Evolutionary conservation across 1,139 yeast genomes (phyloP).

Genomic region (Insectozyma bohioensis): DNA sequence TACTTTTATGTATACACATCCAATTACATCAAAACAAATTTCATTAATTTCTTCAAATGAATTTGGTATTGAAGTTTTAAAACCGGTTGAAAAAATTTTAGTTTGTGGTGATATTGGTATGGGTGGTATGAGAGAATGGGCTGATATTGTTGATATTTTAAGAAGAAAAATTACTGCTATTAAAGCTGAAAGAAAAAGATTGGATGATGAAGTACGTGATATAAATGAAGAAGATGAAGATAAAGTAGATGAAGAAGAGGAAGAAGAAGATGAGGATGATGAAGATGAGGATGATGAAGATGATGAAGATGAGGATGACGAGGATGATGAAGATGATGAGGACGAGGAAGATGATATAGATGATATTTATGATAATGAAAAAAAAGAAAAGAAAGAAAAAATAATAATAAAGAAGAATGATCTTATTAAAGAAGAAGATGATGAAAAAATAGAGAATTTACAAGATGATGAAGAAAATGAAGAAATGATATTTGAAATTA

Average conservation of each 20-base stretch:
- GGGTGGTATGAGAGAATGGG: slow-evolving; percentile 99
- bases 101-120: slow-evolving; percentile 96
- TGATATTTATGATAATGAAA: slow-evolving; percentile 11
- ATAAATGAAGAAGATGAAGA: slow-evolving; percentile 41
- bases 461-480: slow-evolving; percentile 20
- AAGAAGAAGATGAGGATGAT: slow-evolving; percentile 30
- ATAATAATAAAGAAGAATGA: slow-evolving; percentile 5
- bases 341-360: slow-evolving; percentile 21
- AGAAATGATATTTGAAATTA: slow-evolving; percentile 39
- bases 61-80: slow-evolving; percentile 69
- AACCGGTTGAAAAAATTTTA: slow-evolving; percentile 90
- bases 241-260: slow-evolving; percentile 36
- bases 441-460: neutral
- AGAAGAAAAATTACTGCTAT: slow-evolving; percentile 50
- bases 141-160: slow-evolving; percentile 80
- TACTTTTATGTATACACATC: slow-evolving; percentile 93
- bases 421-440: slow-evolving; percentile 2
- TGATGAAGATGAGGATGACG: slow-evolving; percentile 30
- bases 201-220: slow-evolving; percentile 34
- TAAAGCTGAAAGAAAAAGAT: slow-evolving; percentile 26
- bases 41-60: slow-evolving; percentile 47
- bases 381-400: slow-evolving; percentile 3
- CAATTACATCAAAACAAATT: slow-evolving; percentile 84
- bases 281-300: slow-evolving; percentile 30
- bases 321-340: slow-evolving; percentile 28